Conservation (phyloP, 106 monocot species). For the Ottelia alismoides region DNA sequence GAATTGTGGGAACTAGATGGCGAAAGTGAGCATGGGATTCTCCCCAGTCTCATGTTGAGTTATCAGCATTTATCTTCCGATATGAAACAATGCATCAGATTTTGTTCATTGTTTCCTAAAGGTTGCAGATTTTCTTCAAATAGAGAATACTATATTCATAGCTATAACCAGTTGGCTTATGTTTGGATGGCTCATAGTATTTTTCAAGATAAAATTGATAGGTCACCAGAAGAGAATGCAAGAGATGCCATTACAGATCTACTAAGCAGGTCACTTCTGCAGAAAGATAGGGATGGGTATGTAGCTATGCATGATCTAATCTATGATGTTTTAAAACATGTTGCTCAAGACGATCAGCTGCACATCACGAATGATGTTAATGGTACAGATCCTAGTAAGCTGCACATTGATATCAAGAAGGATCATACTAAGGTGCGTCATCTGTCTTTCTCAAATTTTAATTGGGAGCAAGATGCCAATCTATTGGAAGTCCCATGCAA, state of each 20-base stretch:
- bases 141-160: not conserved
- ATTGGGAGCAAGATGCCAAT: too few species aligned
- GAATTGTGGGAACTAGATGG: not conserved
- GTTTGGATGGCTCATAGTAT: not conserved
- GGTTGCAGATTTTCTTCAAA: not conserved
- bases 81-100: not conserved
- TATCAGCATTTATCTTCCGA: not conserved
- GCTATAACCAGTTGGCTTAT: too few species aligned
- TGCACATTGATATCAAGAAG: too few species aligned
- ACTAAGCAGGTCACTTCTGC: constrained; percentile 8
- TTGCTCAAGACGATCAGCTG: constrained; percentile 15
- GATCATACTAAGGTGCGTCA: too few species aligned
- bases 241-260: constrained; percentile 17
- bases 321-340: constrained; percentile 18
- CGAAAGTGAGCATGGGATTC: not conserved
- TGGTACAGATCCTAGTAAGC: not conserved
- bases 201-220: not conserved
- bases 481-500: too few species aligned
- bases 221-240: constrained; percentile 18
- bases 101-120: constrained; percentile 3
- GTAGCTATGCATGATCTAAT: constrained; percentile 33
- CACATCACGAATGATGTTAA: not conserved
- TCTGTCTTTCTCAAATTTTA: too few species aligned
- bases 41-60: not conserved
- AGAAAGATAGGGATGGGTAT: not conserved